These are phyloP conservation scores for Aspergillus sp. DNA, from an alignment of 2,329 filamentous ascomycete species.

Conservation along the genomic window DNA sequence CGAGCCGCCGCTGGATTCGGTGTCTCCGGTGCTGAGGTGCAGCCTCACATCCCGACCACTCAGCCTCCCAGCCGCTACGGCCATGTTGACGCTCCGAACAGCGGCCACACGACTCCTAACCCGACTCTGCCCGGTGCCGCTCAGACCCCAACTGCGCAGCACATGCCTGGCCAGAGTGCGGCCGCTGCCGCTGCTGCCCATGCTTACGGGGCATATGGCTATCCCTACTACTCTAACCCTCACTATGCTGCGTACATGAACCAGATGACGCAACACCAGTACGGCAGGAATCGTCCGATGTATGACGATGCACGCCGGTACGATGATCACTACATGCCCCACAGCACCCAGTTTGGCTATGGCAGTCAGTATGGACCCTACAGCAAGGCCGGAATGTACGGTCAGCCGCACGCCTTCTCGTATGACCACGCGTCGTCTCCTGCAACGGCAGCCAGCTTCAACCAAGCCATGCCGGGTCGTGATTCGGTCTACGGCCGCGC, in stretches of 20 bases:
- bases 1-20: conserved; percentile 72
- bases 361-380: conserved; percentile 47
- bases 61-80: conserved; percentile 70
- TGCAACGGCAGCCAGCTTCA: conserved; percentile 48
- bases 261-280: conserved; percentile 42
- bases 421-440: conserved; percentile 61
- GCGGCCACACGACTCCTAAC: conserved; percentile 85
- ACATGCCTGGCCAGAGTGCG: conserved; percentile 41
- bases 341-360: conserved; percentile 49
- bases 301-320: conserved; percentile 45
- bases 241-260: conserved; percentile 59
- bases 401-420: conserved; percentile 56
- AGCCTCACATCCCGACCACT: conserved; percentile 53
- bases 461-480: conserved; percentile 39
- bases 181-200: conserved; percentile 29
- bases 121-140: conserved; percentile 57
- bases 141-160: conserved; percentile 48
- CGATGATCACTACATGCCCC: conserved; percentile 43
- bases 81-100: conserved; percentile 68
- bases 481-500: conserved; percentile 56
- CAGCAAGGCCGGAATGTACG: conserved; percentile 56
- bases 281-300: conserved; percentile 44
- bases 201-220: conserved; percentile 52
- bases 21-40: conserved; percentile 53
- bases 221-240: conserved; percentile 55